These are phyloP conservation scores for Tricholoma sp. DNA, from an alignment of 768 basidiomycete species.

Conservation along the genomic window DNA sequence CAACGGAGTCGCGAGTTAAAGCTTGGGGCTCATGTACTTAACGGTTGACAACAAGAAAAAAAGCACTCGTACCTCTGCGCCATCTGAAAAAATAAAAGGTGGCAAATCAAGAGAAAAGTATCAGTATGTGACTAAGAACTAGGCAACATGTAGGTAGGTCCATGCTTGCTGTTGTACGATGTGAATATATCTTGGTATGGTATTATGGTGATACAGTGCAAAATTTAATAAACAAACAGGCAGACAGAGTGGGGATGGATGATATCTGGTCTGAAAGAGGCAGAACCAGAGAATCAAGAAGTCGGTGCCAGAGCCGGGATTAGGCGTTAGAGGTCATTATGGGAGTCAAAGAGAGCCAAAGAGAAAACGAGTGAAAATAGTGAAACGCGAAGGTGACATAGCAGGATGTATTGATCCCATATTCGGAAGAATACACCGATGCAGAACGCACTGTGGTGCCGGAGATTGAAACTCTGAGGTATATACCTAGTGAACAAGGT, in stretches of 20 bases:
- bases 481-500: no score
- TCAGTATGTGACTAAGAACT: not conserved
- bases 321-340: not conserved
- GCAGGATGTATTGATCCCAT: not conserved
- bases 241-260: not conserved
- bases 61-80: not conserved
- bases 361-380: not conserved
- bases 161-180: not conserved
- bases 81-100: not conserved
- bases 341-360: not conserved
- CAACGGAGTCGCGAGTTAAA: no score
- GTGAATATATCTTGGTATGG: conserved; percentile 2
- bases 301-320: not conserved
- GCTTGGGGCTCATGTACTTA: not conserved
- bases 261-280: not conserved
- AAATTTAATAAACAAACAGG: not conserved
- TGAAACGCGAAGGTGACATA: not conserved
- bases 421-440: no score
- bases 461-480: no score
- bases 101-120: not conserved
- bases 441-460: no score
- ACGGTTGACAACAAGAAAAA: not conserved
- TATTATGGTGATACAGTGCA: not conserved
- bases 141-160: not conserved
- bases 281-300: not conserved